Base-by-base conservation (phyloP, 768 basidiomycete genomes). In the Tulasnella sp. region DNA sequence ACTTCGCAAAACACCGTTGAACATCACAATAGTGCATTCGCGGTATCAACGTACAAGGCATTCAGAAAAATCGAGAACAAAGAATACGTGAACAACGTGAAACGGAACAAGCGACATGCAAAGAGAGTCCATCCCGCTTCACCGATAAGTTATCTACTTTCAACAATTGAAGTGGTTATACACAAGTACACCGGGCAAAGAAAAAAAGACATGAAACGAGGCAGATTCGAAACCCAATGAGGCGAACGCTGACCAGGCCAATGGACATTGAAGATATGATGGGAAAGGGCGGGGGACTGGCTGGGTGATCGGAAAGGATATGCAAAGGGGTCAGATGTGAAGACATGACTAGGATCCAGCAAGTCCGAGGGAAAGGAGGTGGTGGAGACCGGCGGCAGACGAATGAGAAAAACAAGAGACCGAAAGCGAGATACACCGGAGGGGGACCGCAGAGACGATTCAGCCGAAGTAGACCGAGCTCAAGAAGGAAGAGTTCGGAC, bases 131-230 rank as follows among this genome's bases (percentile, higher is more conserved):
- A 64, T 64, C 29, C 12, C 31, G 58, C 58, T 64, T 29, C 25
- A 64, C 58, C 58, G 58, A 64, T 64, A 64, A 64, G 58, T 64
- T 64, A 64, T 64, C 58, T 64, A 64, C 58, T 64, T 64, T 64
- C 58, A 64, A 64, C 15, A 64, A 17, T 64, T 11, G 15, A 64
- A 17, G 58, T 64, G 58, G 58, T 64, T 64, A 31, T 64, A 64
- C 58, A 64, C 29, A 64, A 17, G 31, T 8, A 64, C 5, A 64
- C 29, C 58, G 25, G 29, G 15, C 31, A 34, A 34, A 12, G 29
- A 34, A 64, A n/a, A n/a, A n/a, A 64, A 25, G 31, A 34, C 58
- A 64, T 34, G 58, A 12, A 42, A 22, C 15, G 3, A 34, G 14
- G 58, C 12, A 64, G 7, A 64, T 34, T 25, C 25, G 31, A 34